Base-by-base conservation (phyloP, 345 rosid species). In the Aquilaria malaccensis region DNA sequence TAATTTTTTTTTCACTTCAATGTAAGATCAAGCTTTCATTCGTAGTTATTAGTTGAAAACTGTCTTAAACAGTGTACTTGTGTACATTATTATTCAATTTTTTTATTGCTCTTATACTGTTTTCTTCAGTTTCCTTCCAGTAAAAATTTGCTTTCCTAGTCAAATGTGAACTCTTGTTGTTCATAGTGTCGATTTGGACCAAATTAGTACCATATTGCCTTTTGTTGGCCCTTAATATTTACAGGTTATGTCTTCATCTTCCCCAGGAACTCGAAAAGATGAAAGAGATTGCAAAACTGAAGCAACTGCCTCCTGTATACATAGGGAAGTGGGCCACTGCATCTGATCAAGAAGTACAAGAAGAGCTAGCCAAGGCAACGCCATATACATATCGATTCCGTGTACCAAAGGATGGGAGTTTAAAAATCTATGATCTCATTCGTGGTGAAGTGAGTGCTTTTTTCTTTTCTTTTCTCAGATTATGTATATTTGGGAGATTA, bases 281-380 rank as follows among this genome's bases (percentile, higher is more conserved):
- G 97, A 93, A 89, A 77, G 91, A 87, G 66, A 79, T 74, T 67
- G 91, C 88, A 10, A 85, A 85, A 71, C 41, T 87, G 50, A 83
- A 80, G 73, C 76, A 89, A 11, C 68, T 87, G 74, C 94, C 98
- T 75, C 97, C 97, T 0, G 88, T 89, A 1, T 93, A 93, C 65
- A 68, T 80, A 0, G 98, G 97, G 15, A 87, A 79, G 71, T 93
- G 98, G 98, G 89, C 97, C 45, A 76, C 77, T 50, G 91, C 94
- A 56, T 65, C 82, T 5, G 81, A 80, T 75, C 81, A 72, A 64
- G 85, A 89, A 71, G 76, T 83, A 43, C 78, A 84, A 62, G 83
- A 84, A 68, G 96, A 89, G 86, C 79, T 87, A 63, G 83, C 77
- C 14, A 89, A 80, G 75, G 97, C 89, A 63, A 93, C 85, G 15